These are phyloP conservation scores for Chenopodium berlandieri DNA, from an alignment of 148 eudicot species.

Conservation along the genomic window DNA sequence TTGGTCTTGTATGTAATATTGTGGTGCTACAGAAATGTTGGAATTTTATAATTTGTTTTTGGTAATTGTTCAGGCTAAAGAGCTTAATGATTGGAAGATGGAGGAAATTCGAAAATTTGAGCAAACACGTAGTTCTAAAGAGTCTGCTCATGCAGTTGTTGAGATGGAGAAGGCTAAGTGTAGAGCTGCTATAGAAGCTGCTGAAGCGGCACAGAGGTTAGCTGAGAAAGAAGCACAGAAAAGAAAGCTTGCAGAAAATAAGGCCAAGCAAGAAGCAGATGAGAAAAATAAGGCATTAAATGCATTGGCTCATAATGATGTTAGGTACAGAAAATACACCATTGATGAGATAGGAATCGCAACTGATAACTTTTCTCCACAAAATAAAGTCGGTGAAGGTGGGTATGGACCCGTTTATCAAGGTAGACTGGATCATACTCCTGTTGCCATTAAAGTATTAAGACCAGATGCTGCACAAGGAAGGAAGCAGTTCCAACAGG, in stretches of 20 bases:
- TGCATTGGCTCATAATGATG: constrained; percentile 46
- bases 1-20: neutral
- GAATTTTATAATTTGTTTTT: constrained; percentile 6
- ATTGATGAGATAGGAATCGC: constrained; percentile 79
- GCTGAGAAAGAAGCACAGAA: constrained; percentile 75
- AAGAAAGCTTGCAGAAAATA: constrained; percentile 59
- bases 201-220: constrained; percentile 66
- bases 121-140: constrained; percentile 52
- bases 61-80: constrained; percentile 50
- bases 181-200: constrained; percentile 80
- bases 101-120: constrained; percentile 49
- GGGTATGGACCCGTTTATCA: constrained; percentile 88
- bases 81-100: constrained; percentile 51
- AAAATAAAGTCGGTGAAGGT: constrained; percentile 75
- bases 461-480: constrained; percentile 85
- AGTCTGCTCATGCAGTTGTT: constrained; percentile 48
- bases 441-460: constrained; percentile 76
- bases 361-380: constrained; percentile 46
- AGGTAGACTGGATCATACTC: constrained; percentile 80
- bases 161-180: constrained; percentile 73
- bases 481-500: constrained; percentile 69
- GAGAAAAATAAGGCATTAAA: constrained; percentile 58
- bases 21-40: neutral
- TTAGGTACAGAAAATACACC: constrained; percentile 63
- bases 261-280: constrained; percentile 56